Percentiles rank a stretch among this genome's conserved stretches.
Evolutionary conservation across 2,329 filamentous ascomycete species (phyloP).

Genomic region (Alternaria infectoria): DNA sequence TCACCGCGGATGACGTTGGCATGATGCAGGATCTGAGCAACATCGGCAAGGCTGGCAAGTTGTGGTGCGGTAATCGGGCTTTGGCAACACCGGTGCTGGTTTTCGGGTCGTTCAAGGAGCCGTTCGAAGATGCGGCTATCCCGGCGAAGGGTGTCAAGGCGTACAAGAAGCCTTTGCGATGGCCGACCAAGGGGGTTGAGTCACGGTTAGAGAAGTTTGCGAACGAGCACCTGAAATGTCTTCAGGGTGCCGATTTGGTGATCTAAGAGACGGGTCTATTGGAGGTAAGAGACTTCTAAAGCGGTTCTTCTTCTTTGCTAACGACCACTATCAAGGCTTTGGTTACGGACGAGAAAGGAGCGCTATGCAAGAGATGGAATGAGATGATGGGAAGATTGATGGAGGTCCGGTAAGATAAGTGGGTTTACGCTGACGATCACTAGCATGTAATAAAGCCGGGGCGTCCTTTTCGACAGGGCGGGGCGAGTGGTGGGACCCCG

Average conservation of each 20-base stretch:
- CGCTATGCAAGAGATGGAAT: not conserved
- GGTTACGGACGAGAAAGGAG: not conserved
- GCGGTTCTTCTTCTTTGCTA: not conserved
- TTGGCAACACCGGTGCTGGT: not conserved
- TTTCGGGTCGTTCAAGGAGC: constrained; percentile 14
- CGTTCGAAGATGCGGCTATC: not conserved
- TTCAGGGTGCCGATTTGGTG: not conserved
- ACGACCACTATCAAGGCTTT: not conserved
- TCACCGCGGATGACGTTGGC: constrained; percentile 13
- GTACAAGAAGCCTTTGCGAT: constrained; percentile 1
- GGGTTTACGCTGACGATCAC: not conserved
- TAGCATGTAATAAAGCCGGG: constrained; percentile 10
- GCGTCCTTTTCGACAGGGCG: constrained; percentile 24
- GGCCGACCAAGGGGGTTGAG: not conserved
- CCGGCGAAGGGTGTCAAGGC: constrained; percentile 1
- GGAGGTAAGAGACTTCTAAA: not conserved
- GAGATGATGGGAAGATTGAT: not conserved
- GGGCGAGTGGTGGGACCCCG: constrained; percentile 19
- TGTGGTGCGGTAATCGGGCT: not conserved
- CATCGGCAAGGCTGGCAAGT: not conserved
- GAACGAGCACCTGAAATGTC: not conserved
- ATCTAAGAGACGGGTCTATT: not conserved
- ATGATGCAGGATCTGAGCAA: constrained; percentile 4
- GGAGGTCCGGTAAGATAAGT: not conserved
- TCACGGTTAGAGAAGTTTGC: not conserved